Evolutionary conservation across 129 eudicot genomes (phyloP), one percentile per base, ranked within the genome.

Genomic region (Chrysanthemum seticuspe): DNA sequence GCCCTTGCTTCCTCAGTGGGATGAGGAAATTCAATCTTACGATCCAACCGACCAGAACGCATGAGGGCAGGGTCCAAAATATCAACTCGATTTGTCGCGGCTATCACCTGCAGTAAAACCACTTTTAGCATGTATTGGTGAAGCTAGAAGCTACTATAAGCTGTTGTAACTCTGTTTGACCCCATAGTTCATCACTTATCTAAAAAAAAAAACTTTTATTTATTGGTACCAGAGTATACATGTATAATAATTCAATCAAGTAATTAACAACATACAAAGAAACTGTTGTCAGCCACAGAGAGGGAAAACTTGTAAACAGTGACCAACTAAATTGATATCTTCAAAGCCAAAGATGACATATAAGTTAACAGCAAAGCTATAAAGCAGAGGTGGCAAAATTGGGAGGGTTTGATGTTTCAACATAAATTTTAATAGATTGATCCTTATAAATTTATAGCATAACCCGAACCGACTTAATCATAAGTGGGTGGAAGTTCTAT

Each of bases 1-100:
- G 97, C 97, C 80, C 99, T 81, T 47, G 99, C 99, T 75, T 94
- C 99, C 71, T 94, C 99, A 4, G 99, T 88, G 13, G 99, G 99
- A 74, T 94, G 99, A 70, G 99, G 99, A 67, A 94, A 94, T 78
- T 94, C 99, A 74, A 94, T 94, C 76, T 94, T 94, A 75, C 99
- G 97, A 83, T 94, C 99, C 76, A 94, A 77, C 8, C 99, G 85
- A 54, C 99, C 99, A 62, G 99, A 94, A 18, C 99, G 87, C 99
- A 94, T 87, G 40, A 94, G 83, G 5, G 99, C 99, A 71, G 99
- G 99, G 65, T 94, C 99, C 49, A 94, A 78, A 48, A 94, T 90
- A 80, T 94, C 99, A 66, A 97, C 99, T 72, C 99, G 79, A 75
- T 94, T 94, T 34, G 99, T 94, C 40, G 99, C 99, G 74, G 99